phyloP scores from a whole-genome alignment of 805 yeast genomes.

The Metschnikowia matae region DNA sequence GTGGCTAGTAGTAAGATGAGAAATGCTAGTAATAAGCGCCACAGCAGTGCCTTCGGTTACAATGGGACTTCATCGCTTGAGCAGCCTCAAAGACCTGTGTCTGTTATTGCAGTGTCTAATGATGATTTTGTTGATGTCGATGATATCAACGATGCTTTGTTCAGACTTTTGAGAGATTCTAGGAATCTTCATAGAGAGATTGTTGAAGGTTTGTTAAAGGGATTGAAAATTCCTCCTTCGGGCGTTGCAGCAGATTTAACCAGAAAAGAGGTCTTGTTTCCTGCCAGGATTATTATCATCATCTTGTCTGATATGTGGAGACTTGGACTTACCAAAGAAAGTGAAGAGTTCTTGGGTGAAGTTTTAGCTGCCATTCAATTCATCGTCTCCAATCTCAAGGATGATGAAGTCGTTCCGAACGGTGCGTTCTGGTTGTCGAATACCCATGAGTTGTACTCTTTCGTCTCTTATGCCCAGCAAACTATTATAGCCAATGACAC shows the following conservation, averaged over 20 bases:
- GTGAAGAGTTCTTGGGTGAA: constrained; percentile 86
- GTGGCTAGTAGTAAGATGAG: constrained; percentile 32
- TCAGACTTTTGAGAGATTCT: constrained; percentile 66
- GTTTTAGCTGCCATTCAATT: constrained; percentile 83
- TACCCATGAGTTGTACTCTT: constrained; percentile 91
- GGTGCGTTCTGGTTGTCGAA: constrained; percentile 98
- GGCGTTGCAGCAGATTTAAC: constrained; percentile 80
- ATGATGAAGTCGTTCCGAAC: constrained; percentile 81
- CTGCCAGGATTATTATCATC: constrained; percentile 90
- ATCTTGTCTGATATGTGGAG: constrained; percentile 98
- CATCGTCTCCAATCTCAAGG: constrained; percentile 72
- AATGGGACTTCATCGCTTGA: constrained; percentile 32
- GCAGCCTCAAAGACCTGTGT: constrained; percentile 51
- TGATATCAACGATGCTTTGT: constrained; percentile 72
- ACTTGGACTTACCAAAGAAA: constrained; percentile 85
- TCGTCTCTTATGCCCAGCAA: constrained; percentile 88
- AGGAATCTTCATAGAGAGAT: constrained; percentile 74
- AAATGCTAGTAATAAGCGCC: constrained; percentile 37
- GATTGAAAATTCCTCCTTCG: constrained; percentile 79
- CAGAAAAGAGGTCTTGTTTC: constrained; percentile 89
- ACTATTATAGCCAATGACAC: constrained; percentile 85
- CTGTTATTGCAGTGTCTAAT: constrained; percentile 55
- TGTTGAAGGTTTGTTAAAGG: constrained; percentile 79
- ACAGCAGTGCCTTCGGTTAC: constrained; percentile 37
- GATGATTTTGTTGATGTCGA: constrained; percentile 54